Base-by-base conservation (phyloP, 2,329 filamentous ascomycete genomes). In the Aspergillus sojae region DNA sequence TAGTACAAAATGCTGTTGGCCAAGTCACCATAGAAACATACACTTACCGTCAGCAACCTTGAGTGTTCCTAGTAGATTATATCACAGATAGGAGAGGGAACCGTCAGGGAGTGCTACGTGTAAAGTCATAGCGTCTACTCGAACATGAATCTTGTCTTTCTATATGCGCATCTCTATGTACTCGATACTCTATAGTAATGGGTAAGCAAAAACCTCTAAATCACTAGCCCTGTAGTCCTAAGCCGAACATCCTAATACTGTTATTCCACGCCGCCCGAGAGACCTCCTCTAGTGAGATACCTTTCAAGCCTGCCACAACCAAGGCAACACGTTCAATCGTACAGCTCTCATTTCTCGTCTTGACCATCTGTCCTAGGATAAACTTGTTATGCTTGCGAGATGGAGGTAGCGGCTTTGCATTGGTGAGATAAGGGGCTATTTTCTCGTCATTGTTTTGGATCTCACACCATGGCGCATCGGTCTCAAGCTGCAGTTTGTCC, bases 371-470 rank as follows among this genome's bases (percentile, higher is more conserved):
- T 0, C 77, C 78, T 9, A 65, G 41, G 55, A 81, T 76, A 65
- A 82, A 86, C 67, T 82, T 84, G 52, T 84, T 81, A 65, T 77
- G 81, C 73, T 85, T 85, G 75, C 82, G 82, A 10, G 76, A 78
- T 19, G 70, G 65, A 5, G 80, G 79, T 53, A 82, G 61, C 6
- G 76, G 68, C 7, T 70, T 70, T 12, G 78, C 79, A 50, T 79
- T 75, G 16, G 56, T 65, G n/a, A 83, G 68, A 61, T 82, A 85
- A 14, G 70, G 71, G 65, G 78, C 62, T 4, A 72, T 83, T 19
- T 77, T 76, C 0, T 80, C 72, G 53, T 81, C 77, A 21, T 69
- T 66, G 48, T 70, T 67, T 55, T 77, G 68, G 3, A 84, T 79
- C 59, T 80, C 78, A 1, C 82, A 82, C 82, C 82, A 84, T 0